These are phyloP conservation scores for Hypoxylon intermedium DNA, from an alignment of 495 filamentous ascomycete species.

Conservation along the genomic window DNA sequence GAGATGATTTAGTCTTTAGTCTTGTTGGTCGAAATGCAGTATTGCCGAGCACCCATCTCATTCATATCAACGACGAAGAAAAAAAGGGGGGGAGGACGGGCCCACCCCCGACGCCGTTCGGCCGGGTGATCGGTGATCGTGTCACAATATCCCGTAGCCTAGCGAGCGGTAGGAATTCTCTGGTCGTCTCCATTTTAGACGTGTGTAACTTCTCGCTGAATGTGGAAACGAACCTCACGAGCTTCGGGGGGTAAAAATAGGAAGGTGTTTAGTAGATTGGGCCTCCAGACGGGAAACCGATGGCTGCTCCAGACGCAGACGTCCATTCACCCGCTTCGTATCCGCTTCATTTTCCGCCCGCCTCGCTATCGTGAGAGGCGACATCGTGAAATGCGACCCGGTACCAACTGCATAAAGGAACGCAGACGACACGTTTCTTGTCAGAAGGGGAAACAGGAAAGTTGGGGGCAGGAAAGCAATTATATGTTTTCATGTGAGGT, in stretches of 20 bases:
- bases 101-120: conserved; percentile 4
- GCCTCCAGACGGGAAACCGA: neutral
- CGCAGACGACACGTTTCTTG: conserved; percentile 18
- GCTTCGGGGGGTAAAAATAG: neutral
- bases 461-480: conserved; percentile 28
- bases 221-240: neutral
- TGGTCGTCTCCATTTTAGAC: neutral
- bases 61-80: conserved; percentile 7
- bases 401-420: conserved; percentile 37
- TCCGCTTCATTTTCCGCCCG: conserved; percentile 15
- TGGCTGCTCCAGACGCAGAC: conserved; percentile 7
- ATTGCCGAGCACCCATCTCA: conserved; percentile 8
- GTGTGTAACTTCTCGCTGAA: neutral
- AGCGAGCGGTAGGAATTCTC: neutral
- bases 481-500: conserved; percentile 35
- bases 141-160: neutral
- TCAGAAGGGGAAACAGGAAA: conserved; percentile 2
- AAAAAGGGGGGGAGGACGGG: conserved; percentile 15
- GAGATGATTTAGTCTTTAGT: neutral
- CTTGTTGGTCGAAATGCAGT: conserved; percentile 13
- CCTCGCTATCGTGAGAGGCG: conserved; percentile 10
- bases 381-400: conserved; percentile 36
- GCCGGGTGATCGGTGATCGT: conserved; percentile 8
- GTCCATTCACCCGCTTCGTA: conserved; percentile 12
- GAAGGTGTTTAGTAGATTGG: neutral